Base-by-base conservation (phyloP, 2,329 filamentous ascomycete genomes). In the Colletotrichum orchidophilum region DNA sequence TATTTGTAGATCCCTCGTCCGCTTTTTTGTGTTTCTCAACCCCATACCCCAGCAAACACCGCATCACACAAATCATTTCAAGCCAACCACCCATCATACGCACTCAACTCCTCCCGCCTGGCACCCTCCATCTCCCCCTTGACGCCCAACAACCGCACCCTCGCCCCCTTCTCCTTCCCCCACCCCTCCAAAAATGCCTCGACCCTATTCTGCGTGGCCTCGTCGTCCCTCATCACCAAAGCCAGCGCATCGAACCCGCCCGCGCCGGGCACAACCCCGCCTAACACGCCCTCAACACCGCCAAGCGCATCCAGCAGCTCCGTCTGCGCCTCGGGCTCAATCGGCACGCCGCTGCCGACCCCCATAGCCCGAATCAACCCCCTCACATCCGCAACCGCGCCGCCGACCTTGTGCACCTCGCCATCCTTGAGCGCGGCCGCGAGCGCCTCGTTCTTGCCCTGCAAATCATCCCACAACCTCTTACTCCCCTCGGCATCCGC, bases 221-320 rank as follows among this genome's bases (percentile, higher is more conserved):
- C 86, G 63, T 93, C 90, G 76, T 98, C 94, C 76, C 88, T 87
- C 74, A 97, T 89, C 70, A 99, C 81, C 71, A 99, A 80, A 1
- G 92, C 93, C 66, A 97, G 87, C 1, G 96, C 96, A 84, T 99
- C 96, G 78, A 93, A 98, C 0, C 96, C 96, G 11, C 96, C 96
- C 0, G 96, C 96, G 0, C 96, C 96, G 0, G 96, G 96, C 0
- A 98, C 96, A 0, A 98, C 94, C 0, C 95, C 96, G 0, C 95
- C 95, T 74, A 95, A 89, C 3, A 98, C 95, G 6, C 96, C 96
- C 0, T 92, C 87, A 1, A 98, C 83, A 4, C 75, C 77, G n/a
- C 83, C 88, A 68, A 96, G 87, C 11, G 91, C 93, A 81, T 99
- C 93, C 42, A 99, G 83, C 71, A 99, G 85, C 77, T 90, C 88